Percentiles rank a stretch among this genome's conserved stretches.
phyloP scores from a whole-genome alignment of 257 asterid species.

The Nicotiana otophora region DNA sequence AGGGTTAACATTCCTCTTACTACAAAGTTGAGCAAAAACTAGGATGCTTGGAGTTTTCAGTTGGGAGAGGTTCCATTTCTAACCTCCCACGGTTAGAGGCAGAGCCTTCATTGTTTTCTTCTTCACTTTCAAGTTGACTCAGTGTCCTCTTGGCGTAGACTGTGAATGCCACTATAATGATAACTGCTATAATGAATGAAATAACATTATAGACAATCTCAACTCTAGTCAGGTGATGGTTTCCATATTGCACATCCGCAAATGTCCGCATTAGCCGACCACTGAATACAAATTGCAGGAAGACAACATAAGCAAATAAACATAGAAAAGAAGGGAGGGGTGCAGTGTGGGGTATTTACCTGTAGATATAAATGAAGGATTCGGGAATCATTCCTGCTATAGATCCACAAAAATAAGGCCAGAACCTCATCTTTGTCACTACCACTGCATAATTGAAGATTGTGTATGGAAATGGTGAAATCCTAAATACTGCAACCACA shows the following conservation, averaged over 20 bases:
- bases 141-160: conserved; percentile 60
- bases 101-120: conserved; percentile 33
- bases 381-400: conserved; percentile 92
- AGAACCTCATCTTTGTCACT: conserved; percentile 76
- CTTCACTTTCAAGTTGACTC: conserved; percentile 49
- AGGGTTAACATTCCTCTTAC: not conserved
- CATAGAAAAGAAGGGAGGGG: not conserved
- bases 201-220: conserved; percentile 70
- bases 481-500: conserved; percentile 76
- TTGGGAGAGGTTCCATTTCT: conserved; percentile 67
- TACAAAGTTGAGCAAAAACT: conserved; percentile 20
- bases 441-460: conserved; percentile 84
- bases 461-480: conserved; percentile 90
- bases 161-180: conserved; percentile 57
- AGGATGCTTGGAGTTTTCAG: conserved; percentile 33
- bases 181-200: conserved; percentile 62
- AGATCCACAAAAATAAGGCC: conserved; percentile 91
- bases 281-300: conserved; percentile 41
- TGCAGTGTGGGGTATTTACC: conserved; percentile 29
- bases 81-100: conserved; percentile 14
- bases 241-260: conserved; percentile 72
- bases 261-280: conserved; percentile 78
- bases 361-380: conserved; percentile 88
- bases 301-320: not conserved
- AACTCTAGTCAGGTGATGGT: conserved; percentile 60